Evolutionary conservation across 108 stramenopile genomes (phyloP).

Genomic region (Mayamaea pseudoterrestris): DNA sequence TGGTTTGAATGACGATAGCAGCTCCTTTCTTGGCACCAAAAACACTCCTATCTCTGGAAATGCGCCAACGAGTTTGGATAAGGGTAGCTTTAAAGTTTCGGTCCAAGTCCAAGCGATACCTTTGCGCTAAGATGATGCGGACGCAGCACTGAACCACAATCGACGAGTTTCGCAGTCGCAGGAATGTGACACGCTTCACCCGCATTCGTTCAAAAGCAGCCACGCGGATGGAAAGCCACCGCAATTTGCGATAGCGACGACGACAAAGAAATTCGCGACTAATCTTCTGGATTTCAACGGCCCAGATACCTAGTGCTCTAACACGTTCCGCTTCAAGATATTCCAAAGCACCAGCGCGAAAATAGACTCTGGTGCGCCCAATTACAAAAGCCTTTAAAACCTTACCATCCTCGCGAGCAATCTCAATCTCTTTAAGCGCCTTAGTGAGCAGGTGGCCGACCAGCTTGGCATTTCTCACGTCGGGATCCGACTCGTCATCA

Average conservation of each 20-base stretch:
- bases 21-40: conserved; percentile 9
- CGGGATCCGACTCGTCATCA: conserved; percentile 1
- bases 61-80: conserved; percentile 60
- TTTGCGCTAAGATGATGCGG: conserved; percentile 29
- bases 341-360: conserved; percentile 80
- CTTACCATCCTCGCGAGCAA: not conserved
- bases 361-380: conserved; percentile 78
- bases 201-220: conserved; percentile 36
- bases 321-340: conserved; percentile 63
- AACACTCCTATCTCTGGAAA: conserved; percentile 6
- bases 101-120: conserved; percentile 27
- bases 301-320: conserved; percentile 47
- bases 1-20: conserved; percentile 42
- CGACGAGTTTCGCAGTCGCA: conserved; percentile 23
- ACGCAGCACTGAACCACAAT: conserved; percentile 60
- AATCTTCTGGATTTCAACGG: conserved; percentile 39
- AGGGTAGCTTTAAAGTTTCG: conserved; percentile 30
- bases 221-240: conserved; percentile 19
- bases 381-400: conserved; percentile 49
- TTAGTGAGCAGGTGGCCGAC: conserved; percentile 3
- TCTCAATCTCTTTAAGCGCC: conserved; percentile 5
- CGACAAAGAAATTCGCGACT: conserved; percentile 26
- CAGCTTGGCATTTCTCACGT: too few species aligned
- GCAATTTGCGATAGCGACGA: conserved; percentile 23
- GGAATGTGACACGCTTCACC: conserved; percentile 20